These are phyloP conservation scores for Globisporangium middletonii DNA, from an alignment of 352 stramenopile species.

Conservation along the genomic window DNA sequence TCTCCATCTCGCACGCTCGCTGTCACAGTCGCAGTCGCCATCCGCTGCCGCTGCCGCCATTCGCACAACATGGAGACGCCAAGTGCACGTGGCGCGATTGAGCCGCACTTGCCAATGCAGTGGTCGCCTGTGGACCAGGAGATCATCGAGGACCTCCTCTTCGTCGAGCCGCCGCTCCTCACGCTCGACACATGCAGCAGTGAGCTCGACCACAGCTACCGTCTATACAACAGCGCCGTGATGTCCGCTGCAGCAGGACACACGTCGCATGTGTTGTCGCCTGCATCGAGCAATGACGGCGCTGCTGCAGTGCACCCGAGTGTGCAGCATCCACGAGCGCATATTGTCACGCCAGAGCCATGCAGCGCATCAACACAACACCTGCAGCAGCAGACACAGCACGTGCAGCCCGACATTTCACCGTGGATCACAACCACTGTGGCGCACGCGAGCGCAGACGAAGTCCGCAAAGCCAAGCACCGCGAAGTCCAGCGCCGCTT, in stretches of 20 bases:
- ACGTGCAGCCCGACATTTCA: not conserved
- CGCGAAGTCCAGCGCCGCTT: constrained; percentile 39
- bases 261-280: no score
- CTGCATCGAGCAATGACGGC: no score
- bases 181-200: not conserved
- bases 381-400: not conserved
- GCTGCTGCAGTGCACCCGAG: no score
- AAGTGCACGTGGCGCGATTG: not conserved
- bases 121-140: constrained; percentile 44
- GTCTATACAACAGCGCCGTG: not conserved
- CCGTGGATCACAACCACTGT: not conserved
- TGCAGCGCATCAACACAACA: not conserved
- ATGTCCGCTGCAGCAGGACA: no score
- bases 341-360: not conserved
- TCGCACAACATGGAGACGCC: constrained; percentile 1
- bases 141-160: constrained; percentile 50
- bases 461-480: constrained; percentile 33
- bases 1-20: not conserved
- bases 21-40: no score
- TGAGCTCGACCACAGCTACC: no score
- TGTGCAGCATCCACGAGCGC: not conserved
- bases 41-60: not conserved
- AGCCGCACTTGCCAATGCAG: constrained; percentile 13
- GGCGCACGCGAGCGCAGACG: constrained; percentile 3
- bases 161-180: constrained; percentile 5